Conservation (phyloP, 2,329 filamentous ascomycete species). For the Trichoderma endophyticum region DNA sequence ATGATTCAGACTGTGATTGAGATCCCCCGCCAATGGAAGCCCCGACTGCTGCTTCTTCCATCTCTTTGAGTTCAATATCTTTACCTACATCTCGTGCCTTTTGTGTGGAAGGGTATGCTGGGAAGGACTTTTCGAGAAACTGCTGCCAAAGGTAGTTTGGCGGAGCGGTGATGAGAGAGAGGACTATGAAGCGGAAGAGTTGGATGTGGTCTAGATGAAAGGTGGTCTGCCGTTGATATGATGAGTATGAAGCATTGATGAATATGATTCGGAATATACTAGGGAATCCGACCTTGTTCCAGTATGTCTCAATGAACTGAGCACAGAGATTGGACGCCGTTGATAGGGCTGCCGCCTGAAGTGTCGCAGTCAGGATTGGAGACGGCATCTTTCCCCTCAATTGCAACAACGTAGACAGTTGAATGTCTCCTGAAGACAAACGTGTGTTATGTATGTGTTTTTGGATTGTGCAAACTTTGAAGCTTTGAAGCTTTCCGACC, state of each 20-base stretch:
- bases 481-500: neutral
- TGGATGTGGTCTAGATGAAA: constrained; percentile 46
- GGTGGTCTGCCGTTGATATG: constrained; percentile 26
- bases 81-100: constrained; percentile 16
- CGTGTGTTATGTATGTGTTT: neutral
- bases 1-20: neutral
- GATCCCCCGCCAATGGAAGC: neutral
- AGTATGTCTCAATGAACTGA: constrained; percentile 51
- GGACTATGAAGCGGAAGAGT: constrained; percentile 52
- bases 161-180: constrained; percentile 52
- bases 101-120: constrained; percentile 37
- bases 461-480: neutral
- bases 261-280: neutral
- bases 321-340: constrained; percentile 53
- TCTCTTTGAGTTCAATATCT: constrained; percentile 31
- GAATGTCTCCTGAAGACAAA: neutral
- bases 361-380: constrained; percentile 49
- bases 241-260: neutral
- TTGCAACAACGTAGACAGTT: neutral
- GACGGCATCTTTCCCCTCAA: constrained; percentile 40
- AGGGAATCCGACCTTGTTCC: constrained; percentile 36
- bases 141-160: constrained; percentile 59
- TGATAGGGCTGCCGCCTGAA: constrained; percentile 52
- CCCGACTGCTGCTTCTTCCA: constrained; percentile 24
- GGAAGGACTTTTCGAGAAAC: constrained; percentile 51